A percentile compares a stretch with the other conserved stretches of the same genome.
Evolutionary conservation across 2,329 filamentous ascomycete genomes (phyloP).

Genomic region (Aspergillus sp.): DNA sequence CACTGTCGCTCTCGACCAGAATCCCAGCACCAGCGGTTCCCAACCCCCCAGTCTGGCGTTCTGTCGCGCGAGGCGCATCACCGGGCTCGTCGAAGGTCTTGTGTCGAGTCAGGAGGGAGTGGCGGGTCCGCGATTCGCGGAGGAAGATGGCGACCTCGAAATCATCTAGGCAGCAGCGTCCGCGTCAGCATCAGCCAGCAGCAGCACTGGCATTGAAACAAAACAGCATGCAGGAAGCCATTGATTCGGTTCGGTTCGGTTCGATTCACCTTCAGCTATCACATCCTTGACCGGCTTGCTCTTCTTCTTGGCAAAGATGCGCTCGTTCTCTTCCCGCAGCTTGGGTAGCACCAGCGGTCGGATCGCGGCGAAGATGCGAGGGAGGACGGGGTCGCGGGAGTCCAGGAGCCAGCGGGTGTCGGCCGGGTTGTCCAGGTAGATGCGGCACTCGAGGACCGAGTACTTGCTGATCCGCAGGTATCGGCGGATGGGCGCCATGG

Average conservation of each 20-base stretch:
- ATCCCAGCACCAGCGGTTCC: constrained; percentile 28
- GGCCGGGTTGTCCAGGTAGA: constrained; percentile 86
- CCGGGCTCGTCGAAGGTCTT: constrained; percentile 61
- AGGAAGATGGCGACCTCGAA: constrained; percentile 94
- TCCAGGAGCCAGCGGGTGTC: constrained; percentile 77
- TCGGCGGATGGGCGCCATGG: constrained; percentile 81
- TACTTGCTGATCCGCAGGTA: constrained; percentile 88
- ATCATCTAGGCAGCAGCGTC: constrained; percentile 58
- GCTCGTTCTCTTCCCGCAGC: constrained; percentile 70
- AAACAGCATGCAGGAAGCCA: neutral
- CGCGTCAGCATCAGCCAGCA: too few relatives aligned
- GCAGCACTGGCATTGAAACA: constrained; percentile 1
- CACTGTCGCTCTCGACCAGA: constrained; percentile 54
- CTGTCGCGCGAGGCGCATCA: constrained; percentile 13
- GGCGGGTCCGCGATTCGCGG: constrained; percentile 73
- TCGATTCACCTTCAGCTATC: constrained; percentile 57
- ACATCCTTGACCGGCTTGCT: constrained; percentile 82
- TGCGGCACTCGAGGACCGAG: constrained; percentile 91
- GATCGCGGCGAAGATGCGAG: constrained; percentile 74
- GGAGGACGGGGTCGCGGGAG: constrained; percentile 63
- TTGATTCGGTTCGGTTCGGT: constrained; percentile 2
- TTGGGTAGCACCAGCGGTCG: constrained; percentile 83
- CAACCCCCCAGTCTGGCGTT: neutral
- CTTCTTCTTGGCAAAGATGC: constrained; percentile 56
- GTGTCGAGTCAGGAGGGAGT: constrained; percentile 76